Conservation (phyloP, 495 filamentous ascomycete genomes). For the Lepraria neglecta region DNA sequence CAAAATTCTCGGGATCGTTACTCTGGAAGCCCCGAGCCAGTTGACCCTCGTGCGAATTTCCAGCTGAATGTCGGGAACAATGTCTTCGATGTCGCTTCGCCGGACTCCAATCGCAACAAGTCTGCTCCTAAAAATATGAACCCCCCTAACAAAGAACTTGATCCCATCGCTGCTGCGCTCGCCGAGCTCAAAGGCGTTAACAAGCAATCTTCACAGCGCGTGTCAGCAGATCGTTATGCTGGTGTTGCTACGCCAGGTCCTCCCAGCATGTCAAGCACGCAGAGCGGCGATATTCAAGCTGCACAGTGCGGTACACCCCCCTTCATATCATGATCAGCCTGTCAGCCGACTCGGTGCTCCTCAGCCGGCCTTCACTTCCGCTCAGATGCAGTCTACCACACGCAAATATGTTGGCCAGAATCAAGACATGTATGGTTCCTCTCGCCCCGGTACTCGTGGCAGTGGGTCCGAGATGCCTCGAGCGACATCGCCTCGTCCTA, state of each 20-base stretch:
- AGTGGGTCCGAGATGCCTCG: constrained; percentile 40
- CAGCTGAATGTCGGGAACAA: constrained; percentile 96
- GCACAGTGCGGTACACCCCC: constrained; percentile 68
- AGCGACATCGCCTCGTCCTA: constrained; percentile 45
- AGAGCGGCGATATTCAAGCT: constrained; percentile 42
- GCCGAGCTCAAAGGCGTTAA: constrained; percentile 84
- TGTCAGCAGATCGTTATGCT: constrained; percentile 90
- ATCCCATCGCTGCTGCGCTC: constrained; percentile 88
- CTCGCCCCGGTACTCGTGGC: constrained; percentile 31
- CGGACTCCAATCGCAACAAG: constrained; percentile 49
- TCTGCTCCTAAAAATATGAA: constrained; percentile 27
- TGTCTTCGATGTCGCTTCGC: constrained; percentile 90
- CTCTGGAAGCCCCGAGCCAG: constrained; percentile 73
- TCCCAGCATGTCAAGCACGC: constrained; percentile 46
- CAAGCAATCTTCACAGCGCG: constrained; percentile 67
- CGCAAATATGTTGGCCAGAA: constrained; percentile 80
- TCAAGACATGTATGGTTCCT: constrained; percentile 64
- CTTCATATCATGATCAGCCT: constrained; percentile 68
- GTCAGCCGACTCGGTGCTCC: constrained; percentile 80
- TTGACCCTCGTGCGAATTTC: constrained; percentile 86
- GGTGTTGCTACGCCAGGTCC: constrained; percentile 81
- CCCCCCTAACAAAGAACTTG: constrained; percentile 46
- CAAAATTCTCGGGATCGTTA: constrained; percentile 27
- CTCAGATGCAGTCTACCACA: constrained; percentile 88
- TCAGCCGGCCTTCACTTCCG: constrained; percentile 82